phyloP scores from a whole-genome alignment of 306 rosid genomes.

The Amphicarpaea edgeworthii region DNA sequence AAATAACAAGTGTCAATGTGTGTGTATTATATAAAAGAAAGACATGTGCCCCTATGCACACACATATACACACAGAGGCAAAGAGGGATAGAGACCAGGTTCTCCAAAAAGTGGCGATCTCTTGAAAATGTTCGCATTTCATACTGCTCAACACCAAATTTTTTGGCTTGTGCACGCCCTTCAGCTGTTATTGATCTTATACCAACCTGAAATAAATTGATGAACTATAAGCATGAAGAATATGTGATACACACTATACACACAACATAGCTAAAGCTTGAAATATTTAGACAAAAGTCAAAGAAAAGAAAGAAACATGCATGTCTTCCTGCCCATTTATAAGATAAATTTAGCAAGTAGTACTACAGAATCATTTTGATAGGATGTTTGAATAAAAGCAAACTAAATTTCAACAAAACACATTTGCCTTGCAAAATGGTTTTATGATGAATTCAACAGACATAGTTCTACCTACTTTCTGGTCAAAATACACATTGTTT shows the following conservation, averaged over 20 bases:
- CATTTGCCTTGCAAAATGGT: background rate
- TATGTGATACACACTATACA: background rate
- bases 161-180: constrained; percentile 93
- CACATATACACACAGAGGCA: background rate
- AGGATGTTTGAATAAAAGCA: background rate
- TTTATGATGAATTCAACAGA: constrained; percentile 7
- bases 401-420: background rate
- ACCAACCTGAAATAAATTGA: constrained; percentile 74
- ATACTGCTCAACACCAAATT: constrained; percentile 89
- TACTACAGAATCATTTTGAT: constrained; percentile 14
- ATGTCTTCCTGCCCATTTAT: constrained; percentile 4
- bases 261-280: constrained; percentile 6
- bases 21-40: background rate
- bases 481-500: background rate
- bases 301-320: constrained; percentile 13
- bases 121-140: constrained; percentile 93
- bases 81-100: constrained; percentile 66
- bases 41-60: background rate
- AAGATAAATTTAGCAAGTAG: background rate
- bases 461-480: background rate
- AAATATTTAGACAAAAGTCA: constrained; percentile 4
- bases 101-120: constrained; percentile 79
- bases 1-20: background rate
- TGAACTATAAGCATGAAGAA: constrained; percentile 4
- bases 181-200: constrained; percentile 81